These are phyloP conservation scores for Boletus subcaerulescens DNA, from an alignment of 768 basidiomycete genomes.

Conservation along the genomic window DNA sequence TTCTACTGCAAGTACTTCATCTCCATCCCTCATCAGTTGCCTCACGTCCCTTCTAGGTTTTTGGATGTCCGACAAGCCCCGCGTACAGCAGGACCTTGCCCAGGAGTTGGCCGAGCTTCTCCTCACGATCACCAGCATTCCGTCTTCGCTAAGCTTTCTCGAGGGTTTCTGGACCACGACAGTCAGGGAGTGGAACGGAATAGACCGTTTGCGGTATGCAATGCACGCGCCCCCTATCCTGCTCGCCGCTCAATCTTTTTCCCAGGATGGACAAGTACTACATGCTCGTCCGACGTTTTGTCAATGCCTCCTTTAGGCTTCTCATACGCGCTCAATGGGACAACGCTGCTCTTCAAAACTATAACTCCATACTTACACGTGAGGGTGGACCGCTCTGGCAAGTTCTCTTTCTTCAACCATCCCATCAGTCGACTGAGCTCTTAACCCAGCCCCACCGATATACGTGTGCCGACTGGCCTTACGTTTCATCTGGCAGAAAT, in stretches of 20 bases:
- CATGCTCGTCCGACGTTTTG: slow-evolving; percentile 86
- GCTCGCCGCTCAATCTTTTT: slow-evolving; percentile 1
- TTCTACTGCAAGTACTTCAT: slow-evolving; percentile 75
- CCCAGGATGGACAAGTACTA: slow-evolving; percentile 95
- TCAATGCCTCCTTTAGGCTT: slow-evolving; percentile 82
- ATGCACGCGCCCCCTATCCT: background rate
- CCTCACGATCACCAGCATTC: slow-evolving; percentile 57
- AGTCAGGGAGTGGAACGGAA: slow-evolving; percentile 90
- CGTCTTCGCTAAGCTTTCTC: slow-evolving; percentile 71
- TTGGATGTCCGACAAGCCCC: slow-evolving; percentile 99
- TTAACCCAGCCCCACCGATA: slow-evolving; percentile 57
- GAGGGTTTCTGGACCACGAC: slow-evolving; percentile 89
- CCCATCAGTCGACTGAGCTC: slow-evolving; percentile 3
- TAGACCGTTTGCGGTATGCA: slow-evolving; percentile 82
- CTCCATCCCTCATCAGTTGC: background rate
- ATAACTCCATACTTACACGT: slow-evolving; percentile 63
- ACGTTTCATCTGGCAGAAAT: slow-evolving; percentile 87
- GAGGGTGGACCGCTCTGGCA: slow-evolving; percentile 86
- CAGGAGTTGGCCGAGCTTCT: slow-evolving; percentile 80
- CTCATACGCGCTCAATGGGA: slow-evolving; percentile 75
- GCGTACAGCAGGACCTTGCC: slow-evolving; percentile 91
- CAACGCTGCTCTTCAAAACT: slow-evolving; percentile 46
- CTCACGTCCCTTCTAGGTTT: slow-evolving; percentile 57
- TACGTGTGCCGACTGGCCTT: slow-evolving; percentile 72
- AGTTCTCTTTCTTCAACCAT: slow-evolving; percentile 15